Base-by-base conservation (phyloP, 2,329 filamentous ascomycete species). In the Alternaria sp. region DNA sequence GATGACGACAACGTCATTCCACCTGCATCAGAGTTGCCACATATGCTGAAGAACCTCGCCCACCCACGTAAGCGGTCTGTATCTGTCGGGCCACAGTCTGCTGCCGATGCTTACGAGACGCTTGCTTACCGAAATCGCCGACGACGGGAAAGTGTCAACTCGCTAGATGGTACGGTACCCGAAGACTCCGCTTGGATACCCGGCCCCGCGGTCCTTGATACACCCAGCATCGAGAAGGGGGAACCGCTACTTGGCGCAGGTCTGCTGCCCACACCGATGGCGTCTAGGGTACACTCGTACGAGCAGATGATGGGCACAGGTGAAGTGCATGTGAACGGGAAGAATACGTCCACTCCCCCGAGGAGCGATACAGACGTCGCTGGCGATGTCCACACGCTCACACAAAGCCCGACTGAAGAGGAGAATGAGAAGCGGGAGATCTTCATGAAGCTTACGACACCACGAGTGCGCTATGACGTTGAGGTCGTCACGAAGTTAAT, bases 401-500 rank as follows among this genome's bases (percentile, higher is more conserved):
- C 55, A 45, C 68, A 67, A 47, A 69, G 51, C 26, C 75, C 74
- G 1, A 69, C 53, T 3, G 77, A 78, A 6, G 78, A 80, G 58
- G 75, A 79, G 50, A 77, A 76, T 12, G 79, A 82, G 63, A 78
- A 80, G 45, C 69, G 78, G 70, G 92, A 96, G 77, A 90, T 98
- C 79, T 97, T 98, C 79, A 91, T 90, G 47, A 89, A 87, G 76
- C 85, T 98, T 59, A 90, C 94, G 67, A 93, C 91, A 81, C 94
- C 96, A 53, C 89, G 96, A 70, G 94, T 97, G 63, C 87, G 94
- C 71, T 99, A 98, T 76, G 96, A 99, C 81, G 95, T 98, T n/a
- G 96, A 99, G 80, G 95, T 99, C 43, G 92, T 99, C 41, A 98
- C 96, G 6, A 98, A 97, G 82, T 81, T 99, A 64, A 92, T 99